Evolutionary conservation across 345 rosid species (phyloP), one percentile per base, ranked within the genome.

Genomic region (Brassica incana): DNA sequence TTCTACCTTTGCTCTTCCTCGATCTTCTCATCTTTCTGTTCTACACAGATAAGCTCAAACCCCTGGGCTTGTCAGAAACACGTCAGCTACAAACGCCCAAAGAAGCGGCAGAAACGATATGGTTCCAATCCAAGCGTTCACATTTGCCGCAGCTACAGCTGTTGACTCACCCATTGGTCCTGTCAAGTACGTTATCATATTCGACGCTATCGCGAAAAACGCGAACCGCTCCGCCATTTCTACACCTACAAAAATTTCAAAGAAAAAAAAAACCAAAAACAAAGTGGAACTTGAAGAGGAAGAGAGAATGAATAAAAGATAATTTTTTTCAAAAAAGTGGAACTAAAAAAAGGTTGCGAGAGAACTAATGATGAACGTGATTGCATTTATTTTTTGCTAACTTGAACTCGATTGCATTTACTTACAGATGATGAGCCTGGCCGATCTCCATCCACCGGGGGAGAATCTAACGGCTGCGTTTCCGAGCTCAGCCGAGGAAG

Each of bases 61-160:
- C 23, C 23, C 23, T 20, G 23, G 23, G 23, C 23, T 20, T 20
- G 23, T 20, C 23, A 20, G 89, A 69, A 71, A 87, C 3, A 87
- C 58, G 43, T 89, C 96, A 4, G 93, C 90, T 12, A 87, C n/a
- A 69, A 88, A 86, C 5, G 90, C 90, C 27, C 93, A 92, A 7
- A 89, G 66, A 25, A 91, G 84, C 11, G 95, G 91, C 43, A 87
- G 77, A 54, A 90, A 77, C 78, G 85, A 71, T 4, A 86, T 72
- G n/a, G 87, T 87, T 33, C 95, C 95, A 2, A 69, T 73, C 84
- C 90, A 90, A 8, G 82, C 88, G 75, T 90, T 90, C 63, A 88
- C 87, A 25, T 88, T 85, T 59, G 82, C 90, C 12, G 95, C 95
- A 8, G 90, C 95, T 27, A 78, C 63, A 0, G 89, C 88, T 29